Conservation (phyloP, 257 asterid genomes). For the Penstemon newberryi region DNA sequence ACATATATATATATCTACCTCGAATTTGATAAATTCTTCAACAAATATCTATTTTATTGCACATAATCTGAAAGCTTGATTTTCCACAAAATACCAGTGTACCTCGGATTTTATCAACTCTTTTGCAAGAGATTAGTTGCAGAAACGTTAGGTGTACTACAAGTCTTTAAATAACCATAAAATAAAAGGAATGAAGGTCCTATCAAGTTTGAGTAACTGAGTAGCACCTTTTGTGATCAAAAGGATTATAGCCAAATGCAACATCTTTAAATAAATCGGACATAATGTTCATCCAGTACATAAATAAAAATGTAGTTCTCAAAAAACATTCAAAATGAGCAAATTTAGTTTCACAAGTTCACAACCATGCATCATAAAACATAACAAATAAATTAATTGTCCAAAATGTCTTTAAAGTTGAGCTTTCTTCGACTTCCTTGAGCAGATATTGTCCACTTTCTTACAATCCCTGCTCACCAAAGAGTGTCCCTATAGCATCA, state of each 20-base stretch:
- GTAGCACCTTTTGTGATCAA: not conserved
- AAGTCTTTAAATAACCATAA: too few species aligned
- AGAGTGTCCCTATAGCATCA: conserved; percentile 42
- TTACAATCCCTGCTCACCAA: conserved; percentile 39
- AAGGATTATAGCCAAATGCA: not conserved
- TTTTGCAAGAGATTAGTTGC: too few species aligned
- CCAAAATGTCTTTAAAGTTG: not conserved
- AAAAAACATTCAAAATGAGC: conserved; percentile 11
- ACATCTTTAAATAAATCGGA: not conserved
- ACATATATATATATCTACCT: too few species aligned
- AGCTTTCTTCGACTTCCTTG: conserved; percentile 2
- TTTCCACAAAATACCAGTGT: too few species aligned
- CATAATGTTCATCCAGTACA: not conserved
- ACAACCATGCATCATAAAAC: conserved; percentile 10
- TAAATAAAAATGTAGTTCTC: conserved; percentile 12
- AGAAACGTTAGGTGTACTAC: too few species aligned
- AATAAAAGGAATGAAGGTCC: too few species aligned
- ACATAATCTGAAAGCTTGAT: too few species aligned
- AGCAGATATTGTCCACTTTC: conserved; percentile 15
- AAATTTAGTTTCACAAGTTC: conserved; percentile 5
- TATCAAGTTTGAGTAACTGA: too few species aligned
- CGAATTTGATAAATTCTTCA: too few species aligned
- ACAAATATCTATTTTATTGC: too few species aligned
- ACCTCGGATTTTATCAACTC: too few species aligned
- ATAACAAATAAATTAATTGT: conserved; percentile 16